These are phyloP conservation scores for Triticum urartu DNA, from an alignment of 176 grass and related monocot species.

Conservation along the genomic window DNA sequence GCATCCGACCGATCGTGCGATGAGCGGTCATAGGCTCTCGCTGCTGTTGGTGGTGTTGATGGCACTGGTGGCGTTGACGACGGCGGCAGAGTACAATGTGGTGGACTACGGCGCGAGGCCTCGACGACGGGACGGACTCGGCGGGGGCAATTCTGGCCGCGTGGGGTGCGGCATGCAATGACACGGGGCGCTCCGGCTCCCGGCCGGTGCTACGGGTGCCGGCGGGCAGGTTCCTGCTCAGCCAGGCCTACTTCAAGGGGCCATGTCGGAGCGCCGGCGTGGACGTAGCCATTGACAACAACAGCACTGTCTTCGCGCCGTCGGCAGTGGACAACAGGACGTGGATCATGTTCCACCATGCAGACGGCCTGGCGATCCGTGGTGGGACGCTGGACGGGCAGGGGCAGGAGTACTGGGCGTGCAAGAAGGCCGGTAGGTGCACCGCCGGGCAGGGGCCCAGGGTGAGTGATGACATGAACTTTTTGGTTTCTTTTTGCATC, in stretches of 20 bases:
- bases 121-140: slow-evolving; percentile 30
- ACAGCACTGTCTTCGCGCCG: slow-evolving; percentile 44
- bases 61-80: not conserved
- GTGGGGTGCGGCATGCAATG: slow-evolving; percentile 43
- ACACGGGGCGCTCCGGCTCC: not conserved
- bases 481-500: too few species aligned
- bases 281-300: slow-evolving; percentile 34
- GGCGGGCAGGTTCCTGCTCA: slow-evolving; percentile 45
- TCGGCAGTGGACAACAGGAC: not conserved
- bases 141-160: slow-evolving; percentile 34
- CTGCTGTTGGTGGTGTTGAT: not conserved
- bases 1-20: not conserved
- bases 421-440: slow-evolving; percentile 36
- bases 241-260: slow-evolving; percentile 42
- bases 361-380: slow-evolving; percentile 45
- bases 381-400: slow-evolving; percentile 53
- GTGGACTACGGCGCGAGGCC: slow-evolving; percentile 52
- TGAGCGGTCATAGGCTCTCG: slow-evolving; percentile 6
- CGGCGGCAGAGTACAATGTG: slow-evolving; percentile 40
- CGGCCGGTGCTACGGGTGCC: slow-evolving; percentile 49
- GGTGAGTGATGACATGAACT: slow-evolving; percentile 11
- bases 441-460: slow-evolving; percentile 40
- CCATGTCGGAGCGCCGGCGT: slow-evolving; percentile 48
- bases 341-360: slow-evolving; percentile 71
- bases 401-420: slow-evolving; percentile 47